These are phyloP conservation scores for Toxoplasma gondii DNA, from an alignment of 169 alveolate species.

Conservation along the genomic window DNA sequence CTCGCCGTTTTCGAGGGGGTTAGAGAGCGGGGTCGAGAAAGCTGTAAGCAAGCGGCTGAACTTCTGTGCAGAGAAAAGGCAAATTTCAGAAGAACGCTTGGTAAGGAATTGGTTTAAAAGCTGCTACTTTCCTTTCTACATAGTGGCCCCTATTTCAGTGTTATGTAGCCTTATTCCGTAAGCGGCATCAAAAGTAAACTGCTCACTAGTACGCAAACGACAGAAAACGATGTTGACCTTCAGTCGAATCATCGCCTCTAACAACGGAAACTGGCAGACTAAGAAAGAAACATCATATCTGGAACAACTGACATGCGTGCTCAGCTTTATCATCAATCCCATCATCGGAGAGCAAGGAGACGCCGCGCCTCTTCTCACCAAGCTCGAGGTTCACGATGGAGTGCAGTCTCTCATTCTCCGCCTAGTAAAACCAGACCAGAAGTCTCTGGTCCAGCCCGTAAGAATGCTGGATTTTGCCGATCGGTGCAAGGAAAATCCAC, in stretches of 20 bases:
- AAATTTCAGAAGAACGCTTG: background rate
- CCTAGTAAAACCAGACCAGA: background rate
- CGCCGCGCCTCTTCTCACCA: background rate
- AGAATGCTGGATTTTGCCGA: background rate
- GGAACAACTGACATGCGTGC: background rate
- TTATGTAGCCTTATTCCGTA: background rate
- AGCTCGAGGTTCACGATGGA: constrained; percentile 16
- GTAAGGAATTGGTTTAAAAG: background rate
- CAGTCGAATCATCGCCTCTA: background rate
- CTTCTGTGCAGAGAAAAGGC: background rate
- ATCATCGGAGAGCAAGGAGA: background rate
- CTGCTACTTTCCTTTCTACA: background rate
- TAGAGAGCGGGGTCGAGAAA: background rate
- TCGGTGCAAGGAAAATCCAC: too few relatives aligned
- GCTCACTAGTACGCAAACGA: too few relatives aligned
- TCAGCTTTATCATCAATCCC: background rate
- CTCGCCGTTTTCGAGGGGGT: background rate
- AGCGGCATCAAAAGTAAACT: background rate
- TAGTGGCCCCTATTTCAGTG: background rate
- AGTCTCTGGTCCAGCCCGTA: background rate
- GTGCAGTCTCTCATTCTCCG: background rate
- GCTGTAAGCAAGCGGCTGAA: background rate
- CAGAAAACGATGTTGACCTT: background rate
- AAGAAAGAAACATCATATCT: background rate
- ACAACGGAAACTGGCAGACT: background rate